Evolutionary conservation across 352 stramenopile genomes (phyloP).

Genomic region (Achlya hypogyna): DNA sequence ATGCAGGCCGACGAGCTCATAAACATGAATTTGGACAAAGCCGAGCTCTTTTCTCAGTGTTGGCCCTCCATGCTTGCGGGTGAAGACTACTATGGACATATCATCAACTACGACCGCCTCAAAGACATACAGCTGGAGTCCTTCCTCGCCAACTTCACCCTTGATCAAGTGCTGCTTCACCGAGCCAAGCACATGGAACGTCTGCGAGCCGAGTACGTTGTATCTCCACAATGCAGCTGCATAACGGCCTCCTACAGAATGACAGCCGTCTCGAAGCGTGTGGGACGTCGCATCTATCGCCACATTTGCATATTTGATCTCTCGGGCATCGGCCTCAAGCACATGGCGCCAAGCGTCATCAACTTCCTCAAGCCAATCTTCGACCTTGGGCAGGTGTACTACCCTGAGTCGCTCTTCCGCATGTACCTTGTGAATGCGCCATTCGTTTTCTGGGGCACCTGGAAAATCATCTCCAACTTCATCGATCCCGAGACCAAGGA

Average conservation of each 20-base stretch:
- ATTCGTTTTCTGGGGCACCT: conserved; percentile 69
- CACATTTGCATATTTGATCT: conserved; percentile 78
- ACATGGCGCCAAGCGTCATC: conserved; percentile 43
- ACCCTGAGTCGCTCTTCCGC: conserved; percentile 67
- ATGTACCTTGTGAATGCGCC: conserved; percentile 75
- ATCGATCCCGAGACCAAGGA: conserved; percentile 65
- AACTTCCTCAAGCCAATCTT: conserved; percentile 68
- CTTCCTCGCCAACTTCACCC: conserved; percentile 46
- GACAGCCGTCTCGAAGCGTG: conserved; percentile 48
- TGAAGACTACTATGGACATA: conserved; percentile 59
- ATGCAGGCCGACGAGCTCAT: conserved; percentile 44
- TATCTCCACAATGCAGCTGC: not conserved
- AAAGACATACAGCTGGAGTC: conserved; percentile 53
- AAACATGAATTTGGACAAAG: conserved; percentile 37
- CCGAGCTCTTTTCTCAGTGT: conserved; percentile 54
- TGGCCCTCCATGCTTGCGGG: conserved; percentile 57
- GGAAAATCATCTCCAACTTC: conserved; percentile 61
- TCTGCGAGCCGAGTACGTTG: conserved; percentile 60
- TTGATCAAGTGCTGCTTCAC: conserved; percentile 52
- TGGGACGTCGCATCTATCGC: conserved; percentile 61
- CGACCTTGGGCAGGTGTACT: conserved; percentile 65
- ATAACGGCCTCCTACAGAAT: not conserved
- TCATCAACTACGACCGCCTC: conserved; percentile 59
- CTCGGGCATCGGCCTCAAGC: conserved; percentile 58
- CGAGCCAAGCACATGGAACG: conserved; percentile 71